These are phyloP conservation scores for Marchantia paleacea DNA, from an alignment of 225 moss, liverwort and hornwort genomes.

Conservation along the genomic window DNA sequence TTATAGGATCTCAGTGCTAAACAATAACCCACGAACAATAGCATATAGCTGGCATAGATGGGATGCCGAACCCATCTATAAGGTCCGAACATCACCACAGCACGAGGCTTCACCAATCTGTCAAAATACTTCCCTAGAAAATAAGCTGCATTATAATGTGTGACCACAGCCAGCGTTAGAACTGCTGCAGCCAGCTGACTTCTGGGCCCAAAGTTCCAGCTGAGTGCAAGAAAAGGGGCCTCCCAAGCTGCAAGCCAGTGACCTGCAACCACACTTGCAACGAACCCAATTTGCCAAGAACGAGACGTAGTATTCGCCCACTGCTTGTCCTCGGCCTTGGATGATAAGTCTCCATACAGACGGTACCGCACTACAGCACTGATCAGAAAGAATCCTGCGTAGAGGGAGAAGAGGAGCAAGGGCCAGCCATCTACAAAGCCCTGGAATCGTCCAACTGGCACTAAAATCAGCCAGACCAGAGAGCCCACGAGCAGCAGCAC, in stretches of 20 bases:
- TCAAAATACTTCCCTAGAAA: slow-evolving; percentile 83
- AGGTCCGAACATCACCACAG: slow-evolving; percentile 92
- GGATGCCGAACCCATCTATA: slow-evolving; percentile 88
- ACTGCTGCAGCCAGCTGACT: slow-evolving; percentile 53
- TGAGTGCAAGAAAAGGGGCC: slow-evolving; percentile 52
- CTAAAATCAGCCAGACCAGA: slow-evolving; percentile 81
- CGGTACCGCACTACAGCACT: slow-evolving; percentile 71
- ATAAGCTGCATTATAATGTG: slow-evolving; percentile 67
- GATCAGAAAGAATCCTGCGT: slow-evolving; percentile 72
- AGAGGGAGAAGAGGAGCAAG: slow-evolving; percentile 55
- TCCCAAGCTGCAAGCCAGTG: slow-evolving; percentile 90
- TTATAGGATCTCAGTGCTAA: slow-evolving; percentile 69
- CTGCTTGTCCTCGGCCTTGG: slow-evolving; percentile 54
- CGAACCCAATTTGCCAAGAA: slow-evolving; percentile 58
- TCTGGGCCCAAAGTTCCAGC: slow-evolving; percentile 72
- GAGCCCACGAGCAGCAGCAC: slow-evolving; percentile 56
- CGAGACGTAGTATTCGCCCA: slow-evolving; percentile 61
- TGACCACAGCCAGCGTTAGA: slow-evolving; percentile 55
- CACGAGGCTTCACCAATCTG: slow-evolving; percentile 62
- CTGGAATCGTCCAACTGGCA: slow-evolving; percentile 65
- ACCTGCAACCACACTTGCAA: slow-evolving; percentile 56
- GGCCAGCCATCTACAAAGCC: slow-evolving; percentile 93
- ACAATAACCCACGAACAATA: slow-evolving; percentile 80
- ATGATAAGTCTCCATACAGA: slow-evolving; percentile 59
- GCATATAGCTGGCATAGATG: slow-evolving; percentile 84